Evolutionary conservation across 164 flowering plant species (phyloP).

Genomic region (Kingdonia uniflora): DNA sequence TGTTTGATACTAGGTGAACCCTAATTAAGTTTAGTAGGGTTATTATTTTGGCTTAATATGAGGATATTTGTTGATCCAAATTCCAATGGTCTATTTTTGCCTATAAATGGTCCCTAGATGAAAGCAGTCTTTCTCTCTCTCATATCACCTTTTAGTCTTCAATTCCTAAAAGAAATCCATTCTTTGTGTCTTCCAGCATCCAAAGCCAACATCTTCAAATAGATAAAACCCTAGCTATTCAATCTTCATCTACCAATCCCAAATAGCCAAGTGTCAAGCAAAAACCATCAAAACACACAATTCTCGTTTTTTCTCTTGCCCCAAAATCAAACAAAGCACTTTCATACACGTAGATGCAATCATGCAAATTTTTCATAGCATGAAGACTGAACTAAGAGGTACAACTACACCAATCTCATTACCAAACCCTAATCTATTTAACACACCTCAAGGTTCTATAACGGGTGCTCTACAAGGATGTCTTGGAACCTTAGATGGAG

Average conservation of each 20-base stretch:
- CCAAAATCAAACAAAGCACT: not conserved
- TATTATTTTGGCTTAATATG: slow-evolving; percentile 1
- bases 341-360: slow-evolving; percentile 25
- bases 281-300: slow-evolving; percentile 3
- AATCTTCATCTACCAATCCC: slow-evolving; percentile 23
- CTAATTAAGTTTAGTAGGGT: not conserved
- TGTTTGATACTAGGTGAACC: too few species aligned
- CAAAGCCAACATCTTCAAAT: slow-evolving; percentile 12
- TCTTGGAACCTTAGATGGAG: slow-evolving; percentile 64
- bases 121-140: slow-evolving; percentile 4
- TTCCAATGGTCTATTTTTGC: not conserved
- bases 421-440: slow-evolving; percentile 35
- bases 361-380: slow-evolving; percentile 14
- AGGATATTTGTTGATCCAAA: too few species aligned
- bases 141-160: too few species aligned
- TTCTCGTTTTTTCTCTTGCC: not conserved
- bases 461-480: slow-evolving; percentile 53
- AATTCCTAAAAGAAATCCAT: not conserved
- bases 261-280: slow-evolving; percentile 18
- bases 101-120: slow-evolving; percentile 12
- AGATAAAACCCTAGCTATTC: slow-evolving; percentile 30
- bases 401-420: slow-evolving; percentile 26
- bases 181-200: too few species aligned
- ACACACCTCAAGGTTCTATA: slow-evolving; percentile 26
- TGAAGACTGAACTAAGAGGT: slow-evolving; percentile 48